phyloP scores from a whole-genome alignment of 2,329 filamentous ascomycete genomes.

The Verticillium dahliae region DNA sequence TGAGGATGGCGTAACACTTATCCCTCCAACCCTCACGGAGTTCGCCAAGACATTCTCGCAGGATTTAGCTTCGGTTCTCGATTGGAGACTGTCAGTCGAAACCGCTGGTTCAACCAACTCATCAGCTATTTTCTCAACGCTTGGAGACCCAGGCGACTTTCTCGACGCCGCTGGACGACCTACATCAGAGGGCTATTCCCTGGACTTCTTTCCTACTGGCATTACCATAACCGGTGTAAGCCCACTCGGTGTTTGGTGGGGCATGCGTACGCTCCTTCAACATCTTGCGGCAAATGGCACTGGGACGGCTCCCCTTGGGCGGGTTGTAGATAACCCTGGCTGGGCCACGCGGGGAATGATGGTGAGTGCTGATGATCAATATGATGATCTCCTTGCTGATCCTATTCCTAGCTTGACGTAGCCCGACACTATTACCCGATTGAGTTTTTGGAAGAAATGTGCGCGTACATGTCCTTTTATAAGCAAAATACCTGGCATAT shows the following conservation, averaged over 20 bases:
- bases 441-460: slow-evolving; percentile 32
- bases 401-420: slow-evolving; percentile 12
- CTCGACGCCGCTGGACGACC: slow-evolving; percentile 35
- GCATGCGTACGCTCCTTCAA: slow-evolving; percentile 37
- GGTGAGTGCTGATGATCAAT: slow-evolving; percentile 8
- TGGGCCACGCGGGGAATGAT: slow-evolving; percentile 38
- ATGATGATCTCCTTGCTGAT: neutral
- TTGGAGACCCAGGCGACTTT: slow-evolving; percentile 31
- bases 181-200: slow-evolving; percentile 43
- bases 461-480: slow-evolving; percentile 38
- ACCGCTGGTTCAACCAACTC: slow-evolving; percentile 17
- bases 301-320: slow-evolving; percentile 20
- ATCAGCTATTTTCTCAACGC: slow-evolving; percentile 35
- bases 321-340: slow-evolving; percentile 29
- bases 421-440: slow-evolving; percentile 16
- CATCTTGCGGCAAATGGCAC: slow-evolving; percentile 24
- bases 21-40: slow-evolving; percentile 40
- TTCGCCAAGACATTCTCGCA: slow-evolving; percentile 40
- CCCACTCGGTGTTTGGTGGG: slow-evolving; percentile 39
- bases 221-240: slow-evolving; percentile 32
- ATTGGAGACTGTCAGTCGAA: slow-evolving; percentile 21
- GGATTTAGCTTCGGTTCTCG: slow-evolving; percentile 22
- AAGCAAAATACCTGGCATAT: slow-evolving; percentile 43
- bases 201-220: slow-evolving; percentile 25
- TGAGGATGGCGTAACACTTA: slow-evolving; percentile 38